Evolutionary conservation across 225 moss, liverwort and hornwort species (phyloP).

Genomic region (Bryoerythrophyllum caledonicum): DNA sequence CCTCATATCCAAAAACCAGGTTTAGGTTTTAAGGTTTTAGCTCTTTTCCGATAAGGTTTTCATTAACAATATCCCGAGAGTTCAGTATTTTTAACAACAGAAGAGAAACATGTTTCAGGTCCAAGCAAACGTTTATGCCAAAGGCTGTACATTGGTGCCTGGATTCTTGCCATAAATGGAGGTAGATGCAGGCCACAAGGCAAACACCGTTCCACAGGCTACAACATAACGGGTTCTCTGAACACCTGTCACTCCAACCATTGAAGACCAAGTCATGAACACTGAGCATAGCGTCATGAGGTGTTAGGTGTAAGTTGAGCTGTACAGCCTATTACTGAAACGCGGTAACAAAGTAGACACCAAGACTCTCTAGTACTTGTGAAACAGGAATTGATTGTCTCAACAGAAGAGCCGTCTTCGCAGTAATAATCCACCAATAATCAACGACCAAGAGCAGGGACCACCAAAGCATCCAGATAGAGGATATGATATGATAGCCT

Average conservation of each 20-base stretch:
- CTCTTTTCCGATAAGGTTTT: no score
- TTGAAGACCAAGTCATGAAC: background rate
- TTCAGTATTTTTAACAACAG: background rate
- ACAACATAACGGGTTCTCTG: background rate
- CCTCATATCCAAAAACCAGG: no score
- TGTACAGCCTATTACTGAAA: conserved; percentile 31
- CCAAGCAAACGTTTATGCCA: background rate
- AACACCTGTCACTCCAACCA: background rate
- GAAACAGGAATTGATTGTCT: conserved; percentile 28
- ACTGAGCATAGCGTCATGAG: background rate
- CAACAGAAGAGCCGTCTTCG: conserved; percentile 18
- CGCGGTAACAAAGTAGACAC: conserved; percentile 18
- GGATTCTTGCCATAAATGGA: background rate
- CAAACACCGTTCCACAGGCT: background rate
- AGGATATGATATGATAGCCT: conserved; percentile 8
- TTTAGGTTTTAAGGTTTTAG: no score
- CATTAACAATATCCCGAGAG: no score
- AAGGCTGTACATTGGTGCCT: background rate
- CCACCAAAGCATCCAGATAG: background rate
- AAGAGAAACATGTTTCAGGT: background rate
- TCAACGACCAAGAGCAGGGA: conserved; percentile 13
- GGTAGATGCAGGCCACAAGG: background rate
- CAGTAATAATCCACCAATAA: conserved; percentile 12
- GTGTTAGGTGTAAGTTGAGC: background rate
- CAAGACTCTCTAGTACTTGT: conserved; percentile 28